Base-by-base conservation (phyloP, 2,329 filamentous ascomycete genomes). In the Apiospora kogelbergensis region DNA sequence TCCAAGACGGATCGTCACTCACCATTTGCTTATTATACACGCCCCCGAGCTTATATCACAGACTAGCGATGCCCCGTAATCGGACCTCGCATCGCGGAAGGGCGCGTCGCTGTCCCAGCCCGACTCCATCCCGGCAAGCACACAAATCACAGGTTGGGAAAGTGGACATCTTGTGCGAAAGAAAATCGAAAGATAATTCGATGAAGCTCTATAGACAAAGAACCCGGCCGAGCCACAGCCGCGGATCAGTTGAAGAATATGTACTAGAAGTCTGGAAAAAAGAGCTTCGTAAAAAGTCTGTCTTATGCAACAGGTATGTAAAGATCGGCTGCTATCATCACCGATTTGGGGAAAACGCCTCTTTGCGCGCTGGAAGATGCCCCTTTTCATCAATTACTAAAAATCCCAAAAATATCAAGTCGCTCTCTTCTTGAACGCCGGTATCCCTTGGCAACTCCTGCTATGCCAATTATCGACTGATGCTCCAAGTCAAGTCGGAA, bases 181-280 rank as follows among this genome's bases (percentile, higher is more conserved):
- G n/a, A 53, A 37, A 11, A 37, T 60, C 30, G 30, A 60, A 37
- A 2, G 6, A n/a, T n/a, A 2, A 13, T 60, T 37, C 30, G 53
- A 60, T 60, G 30, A 60, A 37, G 30, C 53, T 60, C 53, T 60
- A 60, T 60, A 11, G 26, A 60, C 53, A 60, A 60, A 60, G 53
- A 60, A 37, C 53, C 53, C 37, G 30, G 53, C 53, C 53, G 53
- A 60, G 30, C 53, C 53, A 60, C 26, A 37, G 53, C 53, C 53
- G 30, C 53, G 53, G 53, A 37, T 60, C 53, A 60, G 53, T 37
- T 60, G 53, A 60, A 60, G 53, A 60, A 60, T 37, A 60, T 57
- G 53, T 60, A 60, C 30, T 17, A 60, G 53, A 60, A 60, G 30
- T 60, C 53, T 60, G 53, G n/a, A n/a, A 60, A 60, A 20, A 22